Percentiles rank a stretch among this genome's conserved stretches.
These are phyloP conservation scores for Mortierella sp. DNA, from an alignment of 371 early-diverging fungal species.

Conservation along the genomic window DNA sequence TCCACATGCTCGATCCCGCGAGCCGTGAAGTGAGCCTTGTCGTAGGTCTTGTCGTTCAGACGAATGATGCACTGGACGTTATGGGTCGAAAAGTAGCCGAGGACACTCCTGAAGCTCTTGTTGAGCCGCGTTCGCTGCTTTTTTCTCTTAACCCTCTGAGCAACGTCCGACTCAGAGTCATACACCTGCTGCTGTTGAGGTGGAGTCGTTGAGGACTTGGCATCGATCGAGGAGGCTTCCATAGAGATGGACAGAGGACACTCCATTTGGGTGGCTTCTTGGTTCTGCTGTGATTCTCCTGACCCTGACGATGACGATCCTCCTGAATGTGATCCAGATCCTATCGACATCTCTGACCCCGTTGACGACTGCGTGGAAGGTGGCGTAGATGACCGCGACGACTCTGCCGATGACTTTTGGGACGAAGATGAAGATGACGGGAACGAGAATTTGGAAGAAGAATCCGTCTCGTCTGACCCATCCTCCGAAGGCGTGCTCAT, in stretches of 20 bases:
- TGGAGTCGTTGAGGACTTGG: background rate
- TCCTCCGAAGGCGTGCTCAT: background rate
- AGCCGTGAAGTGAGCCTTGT: constrained; percentile 61
- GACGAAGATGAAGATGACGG: background rate
- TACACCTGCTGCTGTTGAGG: background rate
- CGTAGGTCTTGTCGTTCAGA: constrained; percentile 73
- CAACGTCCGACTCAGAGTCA: background rate
- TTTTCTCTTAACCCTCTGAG: constrained; percentile 1
- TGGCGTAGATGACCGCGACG: constrained; percentile 21
- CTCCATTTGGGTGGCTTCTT: background rate
- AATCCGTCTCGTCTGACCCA: constrained; percentile 1
- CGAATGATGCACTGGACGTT: constrained; percentile 65
- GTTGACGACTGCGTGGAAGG: background rate
- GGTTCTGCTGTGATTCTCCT: background rate
- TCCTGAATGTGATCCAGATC: background rate
- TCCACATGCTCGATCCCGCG: constrained; percentile 71
- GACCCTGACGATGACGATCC: background rate
- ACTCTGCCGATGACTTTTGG: background rate
- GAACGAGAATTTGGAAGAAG: background rate
- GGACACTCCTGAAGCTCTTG: constrained; percentile 31
- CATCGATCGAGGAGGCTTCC: background rate
- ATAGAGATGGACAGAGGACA: constrained; percentile 1
- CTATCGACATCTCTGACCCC: background rate
- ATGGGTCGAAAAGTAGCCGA: constrained; percentile 52
- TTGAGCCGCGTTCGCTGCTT: constrained; percentile 22